A percentile compares a stretch with the other conserved stretches of the same genome.
Conservation (phyloP, 2,329 filamentous ascomycete species). For the Exophiala mesophila region DNA sequence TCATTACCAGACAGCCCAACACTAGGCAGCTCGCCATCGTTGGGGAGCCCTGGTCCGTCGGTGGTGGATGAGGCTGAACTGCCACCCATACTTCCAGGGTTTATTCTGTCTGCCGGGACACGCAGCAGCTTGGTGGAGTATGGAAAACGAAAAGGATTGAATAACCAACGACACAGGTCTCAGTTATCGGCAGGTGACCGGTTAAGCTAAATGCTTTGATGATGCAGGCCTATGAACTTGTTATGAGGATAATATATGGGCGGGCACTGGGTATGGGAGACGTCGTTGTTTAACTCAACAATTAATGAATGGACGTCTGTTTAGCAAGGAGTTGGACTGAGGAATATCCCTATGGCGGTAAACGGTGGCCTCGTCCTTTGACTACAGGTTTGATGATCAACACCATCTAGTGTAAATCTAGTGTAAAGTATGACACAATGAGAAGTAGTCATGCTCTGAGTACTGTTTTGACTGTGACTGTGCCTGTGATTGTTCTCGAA, state of each 20-base stretch:
- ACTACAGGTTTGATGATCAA: no score
- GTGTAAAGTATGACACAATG: no score
- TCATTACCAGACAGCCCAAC: slow-evolving; percentile 16
- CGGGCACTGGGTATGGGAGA: slow-evolving; percentile 19
- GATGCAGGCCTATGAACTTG: not conserved
- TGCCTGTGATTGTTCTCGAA: not conserved
- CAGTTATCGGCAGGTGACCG: slow-evolving; percentile 12
- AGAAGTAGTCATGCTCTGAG: no score
- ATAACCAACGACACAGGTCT: slow-evolving; percentile 13
- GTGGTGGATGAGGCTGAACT: slow-evolving; percentile 24
- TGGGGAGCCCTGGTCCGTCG: slow-evolving; percentile 27
- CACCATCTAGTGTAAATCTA: no score
- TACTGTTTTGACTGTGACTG: not conserved
- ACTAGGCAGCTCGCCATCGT: slow-evolving; percentile 9
- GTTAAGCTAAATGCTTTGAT: slow-evolving; percentile 14
- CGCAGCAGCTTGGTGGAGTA: slow-evolving; percentile 34
- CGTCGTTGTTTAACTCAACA: not conserved
- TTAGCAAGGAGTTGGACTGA: slow-evolving; percentile 20
- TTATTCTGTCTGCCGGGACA: slow-evolving; percentile 38
- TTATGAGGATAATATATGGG: not conserved
- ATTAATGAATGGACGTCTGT: slow-evolving; percentile 2
- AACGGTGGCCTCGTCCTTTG: no score
- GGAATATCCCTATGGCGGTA: no score
- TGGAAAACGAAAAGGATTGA: slow-evolving; percentile 26
- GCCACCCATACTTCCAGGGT: slow-evolving; percentile 35